Base-by-base conservation (phyloP, 2,329 filamentous ascomycete genomes). In the Pseudogymnoascus sp. region DNA sequence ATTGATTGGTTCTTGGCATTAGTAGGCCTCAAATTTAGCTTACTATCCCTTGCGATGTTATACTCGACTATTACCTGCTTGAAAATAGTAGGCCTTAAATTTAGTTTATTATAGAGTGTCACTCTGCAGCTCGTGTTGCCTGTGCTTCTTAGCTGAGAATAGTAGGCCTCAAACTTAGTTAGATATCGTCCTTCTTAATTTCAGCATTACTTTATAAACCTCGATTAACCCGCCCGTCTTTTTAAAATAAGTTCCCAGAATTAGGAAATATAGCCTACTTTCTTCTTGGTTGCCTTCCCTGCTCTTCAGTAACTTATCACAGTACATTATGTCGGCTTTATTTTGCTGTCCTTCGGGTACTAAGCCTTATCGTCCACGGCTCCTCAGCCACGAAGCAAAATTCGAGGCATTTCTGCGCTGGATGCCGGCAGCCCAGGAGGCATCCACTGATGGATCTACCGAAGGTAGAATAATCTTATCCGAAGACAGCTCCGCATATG, bases 401-500 rank as follows among this genome's bases (percentile, higher is more conserved):
- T 61, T 61, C 29, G 35, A 8, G 12, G n/a, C 60, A 4, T 61
- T 61, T 37, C 21, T 58, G 2, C 35, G 35, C 31, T 61, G 60
- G 60, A n/a, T 48, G 13, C 42, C 42, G 42, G 12, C 42, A 48
- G 42, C 25, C 13, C 42, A 48, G 7, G 42, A 48, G 6, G 42
- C 13, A 48, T 29, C 42, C 42, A 48, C 42, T 2, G 25, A 12
- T 9, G 42, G 13, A 15, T n/a, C 42, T 13, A 29, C 13, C 10
- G 42, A 48, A n/a, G 42, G 42, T 25, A 29, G 13, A 48, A 15
- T 3, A n/a, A 48, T 48, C 6, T 25, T 48, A 29, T 48, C 42
- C 13, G 42, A 48, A 15, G 42, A 48, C 25, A 48, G 42, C 42
- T 48, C 42, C 13, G 13, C 55, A 29, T 68, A 64, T 29, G 76